phyloP scores from a whole-genome alignment of 306 rosid species.

The Pterocarpus santalinus region DNA sequence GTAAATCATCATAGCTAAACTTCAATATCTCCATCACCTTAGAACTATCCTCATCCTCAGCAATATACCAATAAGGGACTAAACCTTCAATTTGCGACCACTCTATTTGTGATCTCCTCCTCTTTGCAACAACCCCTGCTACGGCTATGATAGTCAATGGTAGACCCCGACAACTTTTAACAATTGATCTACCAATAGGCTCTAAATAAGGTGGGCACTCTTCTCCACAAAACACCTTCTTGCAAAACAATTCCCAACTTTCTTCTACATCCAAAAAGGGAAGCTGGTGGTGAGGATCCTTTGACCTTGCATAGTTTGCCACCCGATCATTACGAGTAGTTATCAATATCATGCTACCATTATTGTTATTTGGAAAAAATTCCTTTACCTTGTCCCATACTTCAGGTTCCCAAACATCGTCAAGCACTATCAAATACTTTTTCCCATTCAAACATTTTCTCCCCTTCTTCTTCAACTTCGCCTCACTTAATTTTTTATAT shows the following conservation, averaged over 20 bases:
- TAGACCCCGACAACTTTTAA: not conserved
- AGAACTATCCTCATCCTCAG: not conserved
- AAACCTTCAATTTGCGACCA: not conserved
- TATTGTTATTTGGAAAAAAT: not conserved
- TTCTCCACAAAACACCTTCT: not conserved
- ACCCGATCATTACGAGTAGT: not conserved
- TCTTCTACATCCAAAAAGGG: not conserved
- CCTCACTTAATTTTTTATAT: not conserved
- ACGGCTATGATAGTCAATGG: not conserved
- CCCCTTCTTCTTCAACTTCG: not conserved
- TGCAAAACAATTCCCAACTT: not conserved
- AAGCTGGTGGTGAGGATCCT: not conserved
- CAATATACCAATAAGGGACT: not conserved
- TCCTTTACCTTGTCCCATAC: not conserved
- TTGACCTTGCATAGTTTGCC: not conserved
- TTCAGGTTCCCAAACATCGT: not conserved
- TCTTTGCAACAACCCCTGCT: not conserved
- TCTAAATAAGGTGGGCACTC: not conserved
- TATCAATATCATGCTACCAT: not conserved
- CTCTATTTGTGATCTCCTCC: not conserved
- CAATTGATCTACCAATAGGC: not conserved
- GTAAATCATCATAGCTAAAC: slow-evolving; percentile 32
- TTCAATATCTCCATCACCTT: slow-evolving; percentile 8
- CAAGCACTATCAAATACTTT: not conserved
- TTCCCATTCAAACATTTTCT: not conserved